Evolutionary conservation across 1,284 basidiomycete species (phyloP).

Genomic region (Microbotryomycetes sp.): DNA sequence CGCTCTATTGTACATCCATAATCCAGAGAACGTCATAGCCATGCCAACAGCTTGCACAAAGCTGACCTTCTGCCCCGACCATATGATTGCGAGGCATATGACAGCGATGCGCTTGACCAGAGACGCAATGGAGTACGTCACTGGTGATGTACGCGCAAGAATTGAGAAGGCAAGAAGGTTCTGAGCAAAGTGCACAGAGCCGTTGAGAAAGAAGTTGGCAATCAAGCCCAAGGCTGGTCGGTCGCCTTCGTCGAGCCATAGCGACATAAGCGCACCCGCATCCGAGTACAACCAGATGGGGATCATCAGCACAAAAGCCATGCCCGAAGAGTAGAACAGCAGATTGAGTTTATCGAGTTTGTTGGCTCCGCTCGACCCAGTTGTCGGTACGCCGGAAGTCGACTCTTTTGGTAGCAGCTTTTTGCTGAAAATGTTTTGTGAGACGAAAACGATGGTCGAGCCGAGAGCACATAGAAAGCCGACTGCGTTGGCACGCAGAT

Average conservation of each 20-base stretch:
- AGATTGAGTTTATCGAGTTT: slow-evolving; percentile 97
- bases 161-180: slow-evolving; percentile 97
- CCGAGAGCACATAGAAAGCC: slow-evolving; percentile 87
- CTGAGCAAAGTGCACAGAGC: slow-evolving; percentile 91
- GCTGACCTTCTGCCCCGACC: slow-evolving; percentile 87
- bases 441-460: slow-evolving; percentile 91
- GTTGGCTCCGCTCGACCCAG: slow-evolving; percentile 15
- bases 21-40: slow-evolving; percentile 73
- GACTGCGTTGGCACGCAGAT: slow-evolving; percentile 71
- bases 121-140: slow-evolving; percentile 97
- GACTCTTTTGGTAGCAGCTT: slow-evolving; percentile 72
- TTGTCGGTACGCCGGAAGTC: slow-evolving; percentile 3
- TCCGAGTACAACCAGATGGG: slow-evolving; percentile 88
- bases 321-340: slow-evolving; percentile 86
- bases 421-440: slow-evolving; percentile 98
- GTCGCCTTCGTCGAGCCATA: slow-evolving; percentile 37
- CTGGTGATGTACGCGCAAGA: slow-evolving; percentile 88
- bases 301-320: slow-evolving; percentile 90
- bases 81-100: slow-evolving; percentile 93
- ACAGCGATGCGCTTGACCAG: slow-evolving; percentile 97
- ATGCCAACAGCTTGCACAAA: slow-evolving; percentile 80
- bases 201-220: slow-evolving; percentile 82
- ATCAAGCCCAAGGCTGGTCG: slow-evolving; percentile 25
- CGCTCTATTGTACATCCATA: slow-evolving; percentile 94
- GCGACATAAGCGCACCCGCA: slow-evolving; percentile 56